Evolutionary conservation across 164 flowering plant genomes (phyloP).

Genomic region (Saururus chinensis): DNA sequence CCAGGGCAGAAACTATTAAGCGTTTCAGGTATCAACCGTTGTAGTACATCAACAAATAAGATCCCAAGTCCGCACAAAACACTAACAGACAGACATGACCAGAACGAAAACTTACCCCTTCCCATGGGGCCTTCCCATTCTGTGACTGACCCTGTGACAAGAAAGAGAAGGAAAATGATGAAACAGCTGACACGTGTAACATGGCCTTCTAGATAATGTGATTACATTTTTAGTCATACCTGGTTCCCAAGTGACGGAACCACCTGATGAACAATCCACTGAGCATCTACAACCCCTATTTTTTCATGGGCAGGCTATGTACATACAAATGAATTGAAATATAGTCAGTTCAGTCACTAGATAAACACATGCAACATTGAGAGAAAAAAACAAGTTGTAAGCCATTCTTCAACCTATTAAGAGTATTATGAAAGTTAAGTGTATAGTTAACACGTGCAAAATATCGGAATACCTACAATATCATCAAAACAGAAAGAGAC

Average conservation of each 20-base stretch:
- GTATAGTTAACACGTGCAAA: too few species aligned
- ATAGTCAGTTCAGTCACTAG: neutral
- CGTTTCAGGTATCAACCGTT: too few species aligned
- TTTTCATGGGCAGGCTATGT: slow-evolving; percentile 85
- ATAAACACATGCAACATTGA: too few species aligned
- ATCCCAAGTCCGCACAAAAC: too few species aligned
- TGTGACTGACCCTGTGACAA: slow-evolving; percentile 45
- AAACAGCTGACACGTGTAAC: neutral
- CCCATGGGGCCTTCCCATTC: slow-evolving; percentile 63
- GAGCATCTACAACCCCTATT: slow-evolving; percentile 95
- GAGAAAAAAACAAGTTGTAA: too few species aligned
- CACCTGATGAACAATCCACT: slow-evolving; percentile 85
- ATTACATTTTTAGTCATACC: slow-evolving; percentile 25
- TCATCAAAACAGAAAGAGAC: too few species aligned
- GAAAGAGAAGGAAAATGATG: neutral
- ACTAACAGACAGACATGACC: too few species aligned
- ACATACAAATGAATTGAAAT: neutral
- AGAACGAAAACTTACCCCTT: slow-evolving; percentile 38
- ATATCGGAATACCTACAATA: too few species aligned
- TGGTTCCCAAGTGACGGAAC: slow-evolving; percentile 86
- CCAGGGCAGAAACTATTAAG: too few species aligned
- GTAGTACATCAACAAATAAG: too few species aligned
- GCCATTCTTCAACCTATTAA: too few species aligned
- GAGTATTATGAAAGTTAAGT: too few species aligned
- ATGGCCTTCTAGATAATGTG: neutral